These are phyloP conservation scores for Cephalotrichum gorgonifer DNA, from an alignment of 2,329 filamentous ascomycete genomes.

Conservation along the genomic window DNA sequence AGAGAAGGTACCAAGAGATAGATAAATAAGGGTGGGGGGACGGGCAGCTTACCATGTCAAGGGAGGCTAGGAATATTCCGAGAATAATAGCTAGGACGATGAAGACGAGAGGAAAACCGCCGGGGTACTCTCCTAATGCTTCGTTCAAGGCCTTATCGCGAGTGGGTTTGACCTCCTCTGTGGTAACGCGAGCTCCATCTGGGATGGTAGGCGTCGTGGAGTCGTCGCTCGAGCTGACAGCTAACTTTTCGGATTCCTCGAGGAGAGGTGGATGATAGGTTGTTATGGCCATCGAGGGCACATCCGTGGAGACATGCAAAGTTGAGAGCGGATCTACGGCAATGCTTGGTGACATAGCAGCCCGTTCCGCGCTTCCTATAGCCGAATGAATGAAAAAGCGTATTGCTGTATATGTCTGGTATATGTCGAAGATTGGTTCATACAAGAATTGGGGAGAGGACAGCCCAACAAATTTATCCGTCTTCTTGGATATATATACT, in stretches of 20 bases:
- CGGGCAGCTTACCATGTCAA: constrained; percentile 27
- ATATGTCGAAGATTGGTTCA: too few relatives aligned
- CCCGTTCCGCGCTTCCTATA: too few relatives aligned
- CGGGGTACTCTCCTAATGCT: background rate
- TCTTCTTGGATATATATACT: too few relatives aligned
- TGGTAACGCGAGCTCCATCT: background rate
- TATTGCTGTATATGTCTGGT: too few relatives aligned
- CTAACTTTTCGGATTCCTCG: background rate
- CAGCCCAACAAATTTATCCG: too few relatives aligned
- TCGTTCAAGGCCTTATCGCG: background rate
- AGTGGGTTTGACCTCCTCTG: background rate
- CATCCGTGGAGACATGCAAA: too few relatives aligned
- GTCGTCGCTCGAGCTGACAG: background rate
- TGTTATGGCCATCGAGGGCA: background rate
- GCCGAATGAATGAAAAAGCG: too few relatives aligned
- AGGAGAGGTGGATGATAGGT: background rate
- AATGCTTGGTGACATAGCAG: background rate
- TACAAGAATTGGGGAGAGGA: too few relatives aligned
- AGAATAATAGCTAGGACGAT: constrained; percentile 36
- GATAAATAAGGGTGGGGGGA: background rate
- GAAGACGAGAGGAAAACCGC: constrained; percentile 17
- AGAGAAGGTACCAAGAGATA: too few relatives aligned
- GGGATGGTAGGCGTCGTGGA: background rate
- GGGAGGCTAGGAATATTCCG: constrained; percentile 36
- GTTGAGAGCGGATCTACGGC: background rate